Evolutionary conservation across 2,329 filamentous ascomycete species (phyloP), one percentile per base, ranked within the genome.

Genomic region (Fusarium aywerte): DNA sequence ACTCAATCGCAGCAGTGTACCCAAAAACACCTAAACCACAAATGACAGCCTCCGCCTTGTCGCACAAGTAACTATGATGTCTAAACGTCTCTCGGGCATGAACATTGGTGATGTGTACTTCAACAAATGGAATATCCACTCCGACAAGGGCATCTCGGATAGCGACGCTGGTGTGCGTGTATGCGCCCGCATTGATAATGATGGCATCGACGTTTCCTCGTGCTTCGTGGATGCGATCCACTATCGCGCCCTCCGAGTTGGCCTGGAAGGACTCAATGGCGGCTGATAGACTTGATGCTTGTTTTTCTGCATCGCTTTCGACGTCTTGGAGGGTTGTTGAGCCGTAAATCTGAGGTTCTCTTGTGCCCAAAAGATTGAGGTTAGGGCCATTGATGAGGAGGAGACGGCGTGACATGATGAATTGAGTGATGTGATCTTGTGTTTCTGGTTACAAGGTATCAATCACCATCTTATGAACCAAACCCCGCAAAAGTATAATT

Each of bases 331-430:
- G 87, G 0, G 90, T 92, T 1, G 87, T 88, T 62, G 81, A 83
- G 74, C 91, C 91, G 80, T 94, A 93, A 72, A 92, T 84, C 27
- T 87, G 80, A 16, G 91, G 91, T 76, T 95, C 91, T 21, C 92
- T 85, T 13, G 87, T 90, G 33, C 91, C 91, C 29, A 94, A 85
- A 48, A 94, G 88, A 79, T 93, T 93, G 71, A 94, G 89, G 77
- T 94, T 94, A 31, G 91, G 90, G n/a, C 91, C 91, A 78, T 93
- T 93, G 81, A 93, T 88, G 68, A 93, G 83, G 70, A 93, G 88
- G 74, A 93, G 88, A 53, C 73, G 76, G 58, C 77, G 78, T 31
- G 77, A 60, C 76, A 80, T 81, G 62, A 33, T 67, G 27, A 44
- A 49, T 42, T 35, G 21, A 43, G 57, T 21, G 15, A 33, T 43